Evolutionary conservation across 2,329 filamentous ascomycete species (phyloP), one percentile per base, ranked within the genome.

Genomic region (Magnaporthales sp.): DNA sequence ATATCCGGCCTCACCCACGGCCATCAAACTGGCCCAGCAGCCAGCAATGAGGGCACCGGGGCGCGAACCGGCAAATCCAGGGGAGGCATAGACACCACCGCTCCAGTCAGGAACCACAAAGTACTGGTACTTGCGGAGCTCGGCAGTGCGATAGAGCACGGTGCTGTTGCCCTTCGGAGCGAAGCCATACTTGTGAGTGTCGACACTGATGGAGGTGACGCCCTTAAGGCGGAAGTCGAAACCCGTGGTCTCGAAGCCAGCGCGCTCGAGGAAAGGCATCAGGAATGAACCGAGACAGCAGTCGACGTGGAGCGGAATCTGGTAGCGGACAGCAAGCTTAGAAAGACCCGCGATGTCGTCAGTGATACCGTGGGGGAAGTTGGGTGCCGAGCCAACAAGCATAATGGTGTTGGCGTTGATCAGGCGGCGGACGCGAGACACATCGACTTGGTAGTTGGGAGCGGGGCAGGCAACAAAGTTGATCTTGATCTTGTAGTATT

Each of bases 161-260:
- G 93, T 95, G 65, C 91, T 95, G 84, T 96, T 99, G 71, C 95
- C 95, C 81, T 99, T 99, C 66, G 95, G 95, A 1, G 95, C 95
- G 75, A 99, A 99, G 51, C 95, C 95, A 76, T 99, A 99, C 78
- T 99, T 99, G 85, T 99, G 95, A 2, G 95, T 99, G 77, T 99
- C 95, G 77, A 93, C 96, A 71, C 89, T 93, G 77, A 99, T 98
- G 77, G 90, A 94, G 3, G 94, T 97, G 51, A 99, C 95, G 72
- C 95, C 95, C 71, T 91, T 92, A 68, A 96, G 88, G 67, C 91
- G 88, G 86, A 99, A 99, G 77, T 99, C 95, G 75, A 98, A 98
- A 5, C 88, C 88, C 71, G 90, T 88, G 26, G 91, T 86, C 69
- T 96, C 92, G 77, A 97, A 98, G 61, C 95, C 95, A n/a, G 95